Conservation (phyloP, 2,329 filamentous ascomycete species). For the Microthyrium microscopicum region DNA sequence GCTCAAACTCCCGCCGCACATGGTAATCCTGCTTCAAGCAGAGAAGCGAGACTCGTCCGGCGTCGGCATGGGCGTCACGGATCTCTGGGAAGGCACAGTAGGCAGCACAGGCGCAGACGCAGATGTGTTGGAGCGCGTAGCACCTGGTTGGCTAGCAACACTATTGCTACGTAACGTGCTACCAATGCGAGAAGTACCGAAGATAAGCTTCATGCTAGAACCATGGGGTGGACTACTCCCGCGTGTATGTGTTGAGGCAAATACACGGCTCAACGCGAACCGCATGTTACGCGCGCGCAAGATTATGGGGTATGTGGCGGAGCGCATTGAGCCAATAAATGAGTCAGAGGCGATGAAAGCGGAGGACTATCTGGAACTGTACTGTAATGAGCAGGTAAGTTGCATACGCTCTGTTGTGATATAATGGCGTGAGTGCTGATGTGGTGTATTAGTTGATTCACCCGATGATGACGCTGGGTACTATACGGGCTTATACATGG, state of each 20-base stretch:
- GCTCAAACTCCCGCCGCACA: constrained; percentile 51
- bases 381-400: constrained; percentile 80
- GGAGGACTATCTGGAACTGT: constrained; percentile 87
- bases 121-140: constrained; percentile 69
- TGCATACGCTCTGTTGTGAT: constrained; percentile 6
- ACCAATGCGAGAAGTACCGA: constrained; percentile 78
- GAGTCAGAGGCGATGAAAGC: constrained; percentile 38
- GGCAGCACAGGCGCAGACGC: constrained; percentile 52
- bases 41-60: constrained; percentile 45
- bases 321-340: constrained; percentile 60
- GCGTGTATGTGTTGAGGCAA: constrained; percentile 41
- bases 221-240: constrained; percentile 64
- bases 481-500: constrained; percentile 83
- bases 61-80: no score
- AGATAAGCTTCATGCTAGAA: constrained; percentile 85
- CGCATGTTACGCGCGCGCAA: constrained; percentile 93
- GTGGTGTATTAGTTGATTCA: constrained; percentile 38
- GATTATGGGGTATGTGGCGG: constrained; percentile 79
- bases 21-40: constrained; percentile 47
- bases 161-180: constrained; percentile 64
- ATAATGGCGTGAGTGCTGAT: constrained; percentile 20
- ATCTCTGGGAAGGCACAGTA: constrained; percentile 83
- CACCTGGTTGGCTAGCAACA: constrained; percentile 83
- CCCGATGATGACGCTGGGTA: constrained; percentile 81
- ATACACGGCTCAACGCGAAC: constrained; percentile 87